These are phyloP conservation scores for Diplodia sapinea DNA, from an alignment of 2,329 filamentous ascomycete genomes.

Conservation along the genomic window DNA sequence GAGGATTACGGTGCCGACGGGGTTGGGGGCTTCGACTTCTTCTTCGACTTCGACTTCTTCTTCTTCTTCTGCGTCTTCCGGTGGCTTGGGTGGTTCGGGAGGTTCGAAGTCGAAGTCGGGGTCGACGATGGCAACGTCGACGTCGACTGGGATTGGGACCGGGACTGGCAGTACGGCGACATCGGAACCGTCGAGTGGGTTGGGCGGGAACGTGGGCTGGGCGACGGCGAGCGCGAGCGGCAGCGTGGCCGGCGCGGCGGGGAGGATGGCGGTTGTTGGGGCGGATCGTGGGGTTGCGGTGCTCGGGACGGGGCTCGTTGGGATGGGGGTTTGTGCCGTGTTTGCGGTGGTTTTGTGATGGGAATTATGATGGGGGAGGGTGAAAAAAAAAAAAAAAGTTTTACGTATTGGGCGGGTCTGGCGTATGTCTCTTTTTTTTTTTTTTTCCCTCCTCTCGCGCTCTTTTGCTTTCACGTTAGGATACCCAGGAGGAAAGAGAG, in stretches of 20 bases:
- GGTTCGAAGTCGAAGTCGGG: background rate
- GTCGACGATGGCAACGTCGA: constrained; percentile 7
- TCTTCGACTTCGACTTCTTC: background rate
- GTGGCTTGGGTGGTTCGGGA: background rate
- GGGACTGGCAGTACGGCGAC: constrained; percentile 18
- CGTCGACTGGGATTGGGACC: constrained; percentile 28
- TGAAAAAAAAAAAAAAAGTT: too few relatives aligned
- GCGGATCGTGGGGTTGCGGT: background rate
- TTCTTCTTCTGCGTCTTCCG: background rate
- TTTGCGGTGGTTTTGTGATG: constrained; percentile 1
- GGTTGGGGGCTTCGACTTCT: background rate
- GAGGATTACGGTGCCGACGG: constrained; percentile 27
- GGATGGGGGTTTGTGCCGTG: background rate
- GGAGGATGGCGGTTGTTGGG: background rate
- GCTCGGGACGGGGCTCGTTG: background rate
- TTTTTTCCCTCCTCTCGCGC: too few relatives aligned
- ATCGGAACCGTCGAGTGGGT: background rate
- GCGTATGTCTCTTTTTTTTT: background rate
- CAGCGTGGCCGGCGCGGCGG: background rate
- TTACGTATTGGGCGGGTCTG: too few relatives aligned
- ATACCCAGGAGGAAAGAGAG: background rate
- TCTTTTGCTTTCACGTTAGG: background rate
- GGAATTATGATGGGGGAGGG: too few relatives aligned
- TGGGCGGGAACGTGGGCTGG: constrained; percentile 13
- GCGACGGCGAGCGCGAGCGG: background rate